Conservation (phyloP, 768 basidiomycete species). For the Daedalea quercina region DNA sequence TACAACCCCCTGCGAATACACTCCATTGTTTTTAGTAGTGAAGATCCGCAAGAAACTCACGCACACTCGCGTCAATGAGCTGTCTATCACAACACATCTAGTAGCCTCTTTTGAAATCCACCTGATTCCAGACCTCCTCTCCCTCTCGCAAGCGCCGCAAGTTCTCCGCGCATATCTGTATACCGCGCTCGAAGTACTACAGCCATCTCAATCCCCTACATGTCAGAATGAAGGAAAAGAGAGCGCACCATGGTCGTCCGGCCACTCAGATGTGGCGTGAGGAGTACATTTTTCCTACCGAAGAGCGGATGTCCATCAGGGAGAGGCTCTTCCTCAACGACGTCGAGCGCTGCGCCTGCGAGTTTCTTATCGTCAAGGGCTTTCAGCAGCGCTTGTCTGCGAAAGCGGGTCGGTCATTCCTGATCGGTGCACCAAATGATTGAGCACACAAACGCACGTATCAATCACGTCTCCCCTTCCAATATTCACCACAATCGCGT, state of each 20-base stretch:
- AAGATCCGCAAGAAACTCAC: no score
- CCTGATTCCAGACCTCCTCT: no score
- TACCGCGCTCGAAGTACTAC: not conserved
- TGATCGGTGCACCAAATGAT: no score
- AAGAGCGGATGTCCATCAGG: conserved; percentile 9
- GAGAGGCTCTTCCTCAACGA: conserved; percentile 7
- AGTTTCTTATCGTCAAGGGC: conserved; percentile 9
- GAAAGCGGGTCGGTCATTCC: not conserved
- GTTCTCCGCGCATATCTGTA: no score
- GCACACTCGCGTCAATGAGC: no score
- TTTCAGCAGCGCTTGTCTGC: conserved; percentile 2
- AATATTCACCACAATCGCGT: not conserved
- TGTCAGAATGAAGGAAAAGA: not conserved
- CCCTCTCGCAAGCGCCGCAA: no score
- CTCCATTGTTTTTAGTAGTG: no score
- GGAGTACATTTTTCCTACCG: conserved; percentile 9
- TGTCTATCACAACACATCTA: no score
- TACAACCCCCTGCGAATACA: no score
- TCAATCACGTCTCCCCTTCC: not conserved
- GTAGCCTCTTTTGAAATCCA: no score
- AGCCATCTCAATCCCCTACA: not conserved
- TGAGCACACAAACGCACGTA: not conserved
- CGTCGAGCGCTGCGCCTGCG: conserved; percentile 10
- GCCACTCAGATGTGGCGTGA: conserved; percentile 10
- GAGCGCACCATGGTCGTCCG: not conserved